Evolutionary conservation across 108 stramenopile species (phyloP), one percentile per base, ranked within the genome.

Genomic region (Discostella stelligeroides): DNA sequence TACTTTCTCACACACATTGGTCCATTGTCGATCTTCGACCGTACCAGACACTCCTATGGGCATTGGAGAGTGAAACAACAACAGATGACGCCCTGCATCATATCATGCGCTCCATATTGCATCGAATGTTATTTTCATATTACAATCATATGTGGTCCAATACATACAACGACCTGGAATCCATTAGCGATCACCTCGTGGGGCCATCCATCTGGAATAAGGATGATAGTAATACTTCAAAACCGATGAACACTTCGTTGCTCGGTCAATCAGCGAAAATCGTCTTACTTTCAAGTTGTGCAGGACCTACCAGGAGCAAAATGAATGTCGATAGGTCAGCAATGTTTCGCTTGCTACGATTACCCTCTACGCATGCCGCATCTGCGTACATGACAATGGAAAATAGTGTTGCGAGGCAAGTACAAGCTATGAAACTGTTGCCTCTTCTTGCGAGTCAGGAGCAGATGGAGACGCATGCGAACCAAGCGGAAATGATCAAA

Each of bases 31-130:
- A 92, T 23, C 77, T 96, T 9, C 80, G 93, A 53, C 85, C 94
- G 10, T 92, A 90, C 61, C 97, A 96, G 57, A 89, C 90, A 7
- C 66, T 97, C 5, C 7, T 87, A 17, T 97, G 97, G 97, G 84
- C 89, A 20, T 63, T 86, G 50, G 92, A 93, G 4, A 75, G 76
- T 63, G 45, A 75, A 18, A 25, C 66, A 11, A 18, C 34, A 21
- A 71, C 78, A 7, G 65, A 79, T 58, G 66, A 38, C 57, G 14
- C 47, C 7, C 40, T 89, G 25, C 42, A 45, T 27, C 68, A 63
- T 21, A 18, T 84, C 11, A 34, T 86, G n/a, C 34, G 79, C 17
- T 85, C 79, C 30, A 60, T 87, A 17, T 24, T 86, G 17, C 85
- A 88, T 42, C 75, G 71, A 7, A 85, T 94, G 78, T 40, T 87